Conservation (phyloP, 164 flowering plant species). For the Tinospora cordifolia region DNA sequence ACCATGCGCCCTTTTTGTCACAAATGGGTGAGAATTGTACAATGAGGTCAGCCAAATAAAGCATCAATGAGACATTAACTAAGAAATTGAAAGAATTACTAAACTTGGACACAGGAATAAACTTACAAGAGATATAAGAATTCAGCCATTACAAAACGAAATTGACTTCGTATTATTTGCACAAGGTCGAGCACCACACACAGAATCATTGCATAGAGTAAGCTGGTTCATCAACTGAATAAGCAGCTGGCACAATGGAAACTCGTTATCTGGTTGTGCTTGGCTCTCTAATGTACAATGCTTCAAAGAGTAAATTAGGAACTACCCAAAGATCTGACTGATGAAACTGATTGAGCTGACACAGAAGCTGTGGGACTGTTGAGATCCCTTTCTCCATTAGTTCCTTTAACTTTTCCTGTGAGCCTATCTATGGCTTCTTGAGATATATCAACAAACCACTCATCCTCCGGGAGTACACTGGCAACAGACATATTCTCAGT, state of each 20-base stretch:
- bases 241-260: neutral
- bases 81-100: slow-evolving; percentile 20
- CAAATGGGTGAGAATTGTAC: slow-evolving; percentile 5
- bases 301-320: slow-evolving; percentile 23
- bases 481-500: slow-evolving; percentile 9
- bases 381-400: slow-evolving; percentile 69
- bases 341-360: slow-evolving; percentile 88
- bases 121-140: slow-evolving; percentile 11
- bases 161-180: slow-evolving; percentile 11
- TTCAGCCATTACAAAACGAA: neutral
- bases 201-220: neutral
- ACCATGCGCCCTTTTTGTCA: neutral
- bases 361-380: slow-evolving; percentile 95
- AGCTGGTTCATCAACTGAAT: neutral
- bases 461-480: slow-evolving; percentile 92
- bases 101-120: slow-evolving; percentile 18
- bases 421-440: slow-evolving; percentile 76
- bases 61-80: too few relatives aligned
- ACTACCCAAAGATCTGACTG: slow-evolving; percentile 84
- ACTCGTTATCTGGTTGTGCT: slow-evolving; percentile 7
- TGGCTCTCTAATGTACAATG: slow-evolving; percentile 38
- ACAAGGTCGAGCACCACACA: slow-evolving; percentile 14
- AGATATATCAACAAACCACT: slow-evolving; percentile 75
- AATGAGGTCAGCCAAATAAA: neutral
- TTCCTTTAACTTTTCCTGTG: slow-evolving; percentile 61